Evolutionary conservation across 495 filamentous ascomycete genomes (phyloP), one percentile per base, ranked within the genome.

Genomic region (Chlorociboria aeruginascens): DNA sequence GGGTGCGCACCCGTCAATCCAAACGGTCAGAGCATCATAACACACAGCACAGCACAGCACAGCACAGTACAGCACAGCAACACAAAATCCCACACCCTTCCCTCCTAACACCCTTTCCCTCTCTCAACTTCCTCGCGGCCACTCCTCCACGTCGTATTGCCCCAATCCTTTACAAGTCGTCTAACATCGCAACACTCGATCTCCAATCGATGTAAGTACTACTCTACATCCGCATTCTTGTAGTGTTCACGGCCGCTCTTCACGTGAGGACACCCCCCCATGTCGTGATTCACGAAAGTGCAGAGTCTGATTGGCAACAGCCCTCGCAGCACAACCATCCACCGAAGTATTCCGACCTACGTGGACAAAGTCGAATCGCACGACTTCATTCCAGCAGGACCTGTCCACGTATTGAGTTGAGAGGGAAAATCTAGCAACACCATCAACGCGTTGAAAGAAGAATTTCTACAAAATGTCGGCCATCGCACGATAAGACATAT

Each of bases 381-480:
- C 32, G 11, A 14, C 14, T 32, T 10, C 41, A 40, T 37, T 32
- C 50, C 55, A 58, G 29, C 49, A 51, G 43, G 37, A 32, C 32
- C 43, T 20, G 49, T 51, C 49, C 56, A 59, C 56, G 56, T 59
- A 59, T 55, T 16, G 32, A 14, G 14, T 29, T 36, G 41, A 49
- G 13, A 9, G 38, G 13, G 38, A 40, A 40, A 20, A 16, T 20
- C 25, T 25, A 40, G 29, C 41, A 17, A 32, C 43, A 47, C 20
- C 45, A 44, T 8, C 45, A 43, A 32, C 17, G 30, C 49, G 17
- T 30, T 35, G 8, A 49, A 40, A 40, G 35, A 45, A 45, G 40
- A 29, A 41, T 40, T 20, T 28, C n/a, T 36, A 40, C 45, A 53
- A 55, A 40, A 57, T 61, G 60, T 40, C 53, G 45, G 51, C 46